phyloP scores from a whole-genome alignment of 2,329 filamentous ascomycete species.

The Fusarium coffeatum region DNA sequence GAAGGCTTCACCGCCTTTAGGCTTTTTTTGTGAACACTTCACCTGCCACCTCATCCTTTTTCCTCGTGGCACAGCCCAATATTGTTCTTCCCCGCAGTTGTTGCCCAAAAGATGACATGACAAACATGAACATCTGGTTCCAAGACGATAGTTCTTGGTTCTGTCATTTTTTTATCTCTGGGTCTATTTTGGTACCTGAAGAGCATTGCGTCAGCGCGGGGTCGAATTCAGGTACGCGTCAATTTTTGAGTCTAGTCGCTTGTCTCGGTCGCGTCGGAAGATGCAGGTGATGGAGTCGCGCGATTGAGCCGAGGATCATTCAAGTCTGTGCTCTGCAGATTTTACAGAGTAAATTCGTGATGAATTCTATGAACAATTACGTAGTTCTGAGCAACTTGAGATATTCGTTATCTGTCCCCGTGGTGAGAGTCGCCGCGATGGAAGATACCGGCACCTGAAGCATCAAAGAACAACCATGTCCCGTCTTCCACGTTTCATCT shows the following conservation, averaged over 20 bases:
- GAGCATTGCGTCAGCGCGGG: slow-evolving; percentile 9
- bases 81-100: not conserved
- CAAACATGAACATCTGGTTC: not conserved
- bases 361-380: not conserved
- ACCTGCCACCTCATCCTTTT: slow-evolving; percentile 24
- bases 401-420: fast-evolving
- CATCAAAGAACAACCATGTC: not conserved
- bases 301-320: not conserved
- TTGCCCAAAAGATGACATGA: slow-evolving; percentile 4
- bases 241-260: not conserved
- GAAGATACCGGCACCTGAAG: not conserved
- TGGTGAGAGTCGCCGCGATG: not conserved
- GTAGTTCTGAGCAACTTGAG: too few relatives aligned
- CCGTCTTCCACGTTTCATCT: not conserved
- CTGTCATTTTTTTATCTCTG: not conserved
- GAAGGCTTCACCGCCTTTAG: slow-evolving; percentile 31
- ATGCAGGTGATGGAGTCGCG: not conserved
- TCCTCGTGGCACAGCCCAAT: slow-evolving; percentile 7
- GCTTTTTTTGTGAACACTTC: slow-evolving; percentile 15
- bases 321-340: not conserved
- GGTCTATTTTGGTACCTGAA: slow-evolving; percentile 4
- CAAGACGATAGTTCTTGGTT: not conserved
- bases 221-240: slow-evolving; percentile 2
- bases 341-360: fast-evolving
- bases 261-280: not conserved